These are phyloP conservation scores for Nepenthes gracilis DNA, from an alignment of 148 eudicot species.

Conservation along the genomic window DNA sequence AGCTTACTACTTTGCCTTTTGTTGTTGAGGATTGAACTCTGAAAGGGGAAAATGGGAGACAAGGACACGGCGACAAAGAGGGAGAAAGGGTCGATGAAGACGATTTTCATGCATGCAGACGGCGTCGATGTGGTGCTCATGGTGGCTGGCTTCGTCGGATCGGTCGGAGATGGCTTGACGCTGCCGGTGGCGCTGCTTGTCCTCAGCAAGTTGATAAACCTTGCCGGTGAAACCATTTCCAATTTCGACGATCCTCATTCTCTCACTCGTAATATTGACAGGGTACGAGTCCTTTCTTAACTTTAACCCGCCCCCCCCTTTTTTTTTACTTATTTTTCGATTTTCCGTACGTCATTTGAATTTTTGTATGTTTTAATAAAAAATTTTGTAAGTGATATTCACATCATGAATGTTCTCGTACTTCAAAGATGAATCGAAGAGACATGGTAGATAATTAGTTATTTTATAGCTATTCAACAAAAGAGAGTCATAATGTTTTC, in stretches of 20 bases:
- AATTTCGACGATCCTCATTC: not conserved
- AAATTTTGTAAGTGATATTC: no score
- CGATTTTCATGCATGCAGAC: constrained; percentile 22
- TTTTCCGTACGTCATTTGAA: no score
- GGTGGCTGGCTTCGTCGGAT: constrained; percentile 14
- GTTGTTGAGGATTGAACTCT: no score
- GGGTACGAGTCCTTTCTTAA: not conserved
- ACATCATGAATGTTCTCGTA: no score
- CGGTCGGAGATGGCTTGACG: constrained; percentile 15
- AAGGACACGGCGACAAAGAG: not conserved
- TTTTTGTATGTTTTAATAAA: no score
- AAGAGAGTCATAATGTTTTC: no score
- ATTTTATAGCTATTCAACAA: no score
- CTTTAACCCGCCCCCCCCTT: no score
- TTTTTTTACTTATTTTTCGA: no score
- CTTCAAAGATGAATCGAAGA: no score
- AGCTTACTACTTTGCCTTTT: no score
- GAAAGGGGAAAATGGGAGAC: not conserved
- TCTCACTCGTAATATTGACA: not conserved
- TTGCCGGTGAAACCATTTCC: constrained; percentile 2
- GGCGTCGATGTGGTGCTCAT: constrained; percentile 10
- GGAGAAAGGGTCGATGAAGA: constrained; percentile 1
- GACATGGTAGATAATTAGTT: no score
- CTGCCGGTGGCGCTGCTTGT: constrained; percentile 10
- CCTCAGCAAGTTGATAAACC: constrained; percentile 13